Evolutionary conservation across 1,139 yeast species (phyloP).

Genomic region (Groenewaldozyma auringiensis): DNA sequence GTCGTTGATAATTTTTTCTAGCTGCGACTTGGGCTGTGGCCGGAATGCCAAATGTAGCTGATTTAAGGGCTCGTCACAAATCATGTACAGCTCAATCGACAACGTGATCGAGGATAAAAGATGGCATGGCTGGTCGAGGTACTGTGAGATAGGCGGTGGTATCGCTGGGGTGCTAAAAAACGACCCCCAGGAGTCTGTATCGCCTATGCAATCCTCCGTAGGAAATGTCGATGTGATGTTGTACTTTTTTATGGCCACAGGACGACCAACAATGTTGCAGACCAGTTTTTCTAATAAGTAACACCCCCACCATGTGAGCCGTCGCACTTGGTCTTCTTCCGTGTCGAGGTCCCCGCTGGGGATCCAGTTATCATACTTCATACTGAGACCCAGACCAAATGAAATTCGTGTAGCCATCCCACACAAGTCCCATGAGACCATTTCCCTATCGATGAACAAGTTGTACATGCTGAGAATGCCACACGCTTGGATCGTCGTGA

Average conservation of each 20-base stretch:
- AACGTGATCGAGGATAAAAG: constrained; percentile 9
- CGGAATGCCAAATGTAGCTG: constrained; percentile 12
- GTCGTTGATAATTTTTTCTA: constrained; percentile 8
- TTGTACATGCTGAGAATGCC: constrained; percentile 9
- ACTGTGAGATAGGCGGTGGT: background rate
- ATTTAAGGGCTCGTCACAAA: constrained; percentile 12
- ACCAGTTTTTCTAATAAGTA: constrained; percentile 12
- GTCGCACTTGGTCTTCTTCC: constrained; percentile 10
- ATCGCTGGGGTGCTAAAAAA: background rate
- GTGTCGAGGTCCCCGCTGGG: constrained; percentile 8
- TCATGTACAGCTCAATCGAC: constrained; percentile 12
- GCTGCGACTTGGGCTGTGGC: constrained; percentile 11
- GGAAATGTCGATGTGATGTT: constrained; percentile 12
- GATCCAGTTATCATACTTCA: constrained; percentile 10
- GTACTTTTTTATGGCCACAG: constrained; percentile 11
- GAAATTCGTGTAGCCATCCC: constrained; percentile 10
- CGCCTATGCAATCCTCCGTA: constrained; percentile 11
- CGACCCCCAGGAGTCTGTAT: constrained; percentile 6
- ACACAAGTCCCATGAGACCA: constrained; percentile 9
- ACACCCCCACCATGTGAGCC: constrained; percentile 13
- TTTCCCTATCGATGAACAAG: constrained; percentile 9
- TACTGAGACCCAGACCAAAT: constrained; percentile 9
- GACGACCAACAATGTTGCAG: constrained; percentile 11
- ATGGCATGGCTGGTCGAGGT: constrained; percentile 6
- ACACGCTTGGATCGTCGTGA: constrained; percentile 11